Evolutionary conservation across 257 asterid genomes (phyloP).

Genomic region (Nicotiana noctiflora): DNA sequence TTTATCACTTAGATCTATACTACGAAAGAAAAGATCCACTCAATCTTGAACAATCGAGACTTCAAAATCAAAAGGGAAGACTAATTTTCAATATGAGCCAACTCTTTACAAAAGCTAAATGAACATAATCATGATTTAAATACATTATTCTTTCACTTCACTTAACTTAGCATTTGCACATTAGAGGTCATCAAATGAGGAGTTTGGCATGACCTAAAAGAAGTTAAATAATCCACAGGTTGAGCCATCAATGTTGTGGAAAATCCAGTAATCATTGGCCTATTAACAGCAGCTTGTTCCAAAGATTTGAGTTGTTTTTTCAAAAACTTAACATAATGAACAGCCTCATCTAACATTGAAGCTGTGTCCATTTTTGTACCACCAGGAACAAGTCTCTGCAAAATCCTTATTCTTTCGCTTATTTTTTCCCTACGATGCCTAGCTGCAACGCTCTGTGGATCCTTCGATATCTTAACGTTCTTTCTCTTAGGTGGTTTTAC

Average conservation of each 20-base stretch:
- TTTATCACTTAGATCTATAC: neutral
- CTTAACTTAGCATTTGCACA: constrained; percentile 26
- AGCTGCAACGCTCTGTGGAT: constrained; percentile 58
- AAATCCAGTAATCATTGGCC: constrained; percentile 17
- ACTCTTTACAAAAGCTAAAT: neutral
- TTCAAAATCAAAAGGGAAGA: neutral
- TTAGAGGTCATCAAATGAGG: constrained; percentile 20
- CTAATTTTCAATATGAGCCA: neutral
- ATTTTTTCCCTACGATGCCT: constrained; percentile 49
- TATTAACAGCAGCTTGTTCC: constrained; percentile 18
- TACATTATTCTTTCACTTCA: neutral
- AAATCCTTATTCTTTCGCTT: constrained; percentile 41
- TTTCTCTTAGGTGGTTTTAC: constrained; percentile 44
- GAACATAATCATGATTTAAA: neutral
- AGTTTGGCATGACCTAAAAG: constrained; percentile 10
- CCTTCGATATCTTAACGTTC: constrained; percentile 48
- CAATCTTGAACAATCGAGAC: neutral
- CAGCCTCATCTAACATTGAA: constrained; percentile 54
- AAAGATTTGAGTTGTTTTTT: constrained; percentile 36
- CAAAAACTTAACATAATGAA: constrained; percentile 48
- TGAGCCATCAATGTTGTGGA: neutral
- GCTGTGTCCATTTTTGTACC: constrained; percentile 62
- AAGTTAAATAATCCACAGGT: constrained; percentile 1
- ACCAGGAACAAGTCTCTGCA: constrained; percentile 55
- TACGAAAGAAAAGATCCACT: too few relatives aligned